phyloP scores from a whole-genome alignment of 2,329 filamentous ascomycete species.

The Setomelanomma holmii region DNA sequence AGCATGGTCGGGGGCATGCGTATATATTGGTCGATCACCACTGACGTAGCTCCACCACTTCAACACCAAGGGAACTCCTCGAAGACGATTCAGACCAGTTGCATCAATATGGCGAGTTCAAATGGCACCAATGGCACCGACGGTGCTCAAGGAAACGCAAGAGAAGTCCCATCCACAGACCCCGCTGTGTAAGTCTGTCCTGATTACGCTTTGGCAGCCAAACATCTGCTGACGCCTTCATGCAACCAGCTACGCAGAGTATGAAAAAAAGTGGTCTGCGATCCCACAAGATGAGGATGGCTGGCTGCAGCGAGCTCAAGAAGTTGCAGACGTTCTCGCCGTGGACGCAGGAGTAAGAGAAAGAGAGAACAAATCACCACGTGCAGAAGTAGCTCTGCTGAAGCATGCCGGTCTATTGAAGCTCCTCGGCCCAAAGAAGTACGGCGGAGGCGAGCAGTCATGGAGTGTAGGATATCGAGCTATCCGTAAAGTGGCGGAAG shows the following conservation, averaged over 20 bases:
- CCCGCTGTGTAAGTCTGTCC: conserved; percentile 25
- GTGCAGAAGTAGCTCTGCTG: conserved; percentile 59
- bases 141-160: conserved; percentile 15
- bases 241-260: conserved; percentile 49
- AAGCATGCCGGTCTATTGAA: conserved; percentile 61
- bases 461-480: conserved; percentile 65
- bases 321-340: conserved; percentile 58
- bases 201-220: background rate
- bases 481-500: conserved; percentile 69
- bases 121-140: conserved; percentile 13
- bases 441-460: conserved; percentile 61
- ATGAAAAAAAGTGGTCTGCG: conserved; percentile 46
- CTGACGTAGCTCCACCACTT: background rate
- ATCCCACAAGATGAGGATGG: conserved; percentile 51
- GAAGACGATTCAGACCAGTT: too few relatives aligned
- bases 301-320: conserved; percentile 59
- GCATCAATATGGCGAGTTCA: conserved; percentile 10
- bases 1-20: background rate
- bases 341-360: conserved; percentile 58
- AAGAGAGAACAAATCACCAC: conserved; percentile 60
- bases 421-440: conserved; percentile 57
- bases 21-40: background rate
- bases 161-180: conserved; percentile 33
- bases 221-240: too few relatives aligned
- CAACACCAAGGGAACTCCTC: too few relatives aligned